Base-by-base conservation (phyloP, 2,329 filamentous ascomycete genomes). In the Trichoderma atroviride region DNA sequence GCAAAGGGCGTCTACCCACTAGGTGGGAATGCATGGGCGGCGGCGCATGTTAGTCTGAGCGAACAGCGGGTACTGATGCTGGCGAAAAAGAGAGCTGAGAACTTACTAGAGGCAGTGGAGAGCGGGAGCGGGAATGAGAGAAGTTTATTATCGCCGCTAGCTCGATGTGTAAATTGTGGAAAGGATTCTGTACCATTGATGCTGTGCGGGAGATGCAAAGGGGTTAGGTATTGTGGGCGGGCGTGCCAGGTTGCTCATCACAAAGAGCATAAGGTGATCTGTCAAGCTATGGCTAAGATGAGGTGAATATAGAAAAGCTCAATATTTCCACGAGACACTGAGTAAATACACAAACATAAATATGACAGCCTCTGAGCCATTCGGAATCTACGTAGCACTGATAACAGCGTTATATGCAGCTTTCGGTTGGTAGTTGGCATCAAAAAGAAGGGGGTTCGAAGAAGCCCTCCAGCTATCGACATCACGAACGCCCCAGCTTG, bases 1-100 rank as follows among this genome's bases (percentile, higher is more conserved):
- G 74, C 74, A 29, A 71, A 75, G 67, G 75, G 74, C 67, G 73
- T 76, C 68, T 79, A 79, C 73, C 61, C 76, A 69, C 22, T 62
- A 35, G 77, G 77, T 59, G 72, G 77, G 57, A 79, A 79, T 72
- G 73, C 77, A 73, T 79, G 78, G 78, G 77, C 78, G 70, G 78
- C 77, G 70, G 78, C 77, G 64, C 78, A 79, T 31, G 71, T 73
- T 33, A 73, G 72, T 19, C 13, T 69, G 47, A 68, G 72, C 69
- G 72, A 80, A 74, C 78, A 80, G 75, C 76, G 74, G 61, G 75
- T 80, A 69, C 75, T 80, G 57, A 75, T 70, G 72, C 66, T 74
- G 71, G 76, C 78, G 59, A 78, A 70, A 72, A 75, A 75, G 71
- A 78, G 64, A 74, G 77, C 77, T 60, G 73, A 77, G 72, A 71